These are phyloP conservation scores for Penicillium daleae DNA, from an alignment of 495 filamentous ascomycete genomes.

Conservation along the genomic window DNA sequence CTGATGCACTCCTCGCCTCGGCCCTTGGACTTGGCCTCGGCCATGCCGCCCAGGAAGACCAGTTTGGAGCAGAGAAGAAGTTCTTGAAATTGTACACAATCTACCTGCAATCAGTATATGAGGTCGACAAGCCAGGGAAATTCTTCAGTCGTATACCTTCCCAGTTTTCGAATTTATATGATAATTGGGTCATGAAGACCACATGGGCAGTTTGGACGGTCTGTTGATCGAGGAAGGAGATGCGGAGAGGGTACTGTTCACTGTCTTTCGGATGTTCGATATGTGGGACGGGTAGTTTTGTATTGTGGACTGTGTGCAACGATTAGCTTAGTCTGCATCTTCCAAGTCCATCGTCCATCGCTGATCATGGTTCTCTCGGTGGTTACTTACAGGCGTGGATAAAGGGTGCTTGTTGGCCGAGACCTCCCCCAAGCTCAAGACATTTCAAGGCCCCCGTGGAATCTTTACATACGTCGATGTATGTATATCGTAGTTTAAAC, in stretches of 20 bases:
- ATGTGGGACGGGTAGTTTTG: conserved; percentile 49
- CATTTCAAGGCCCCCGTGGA: conserved; percentile 42
- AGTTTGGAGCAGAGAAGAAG: conserved; percentile 46
- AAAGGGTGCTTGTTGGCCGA: conserved; percentile 47
- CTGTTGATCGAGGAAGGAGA: conserved; percentile 52
- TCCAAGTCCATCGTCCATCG: too few relatives aligned
- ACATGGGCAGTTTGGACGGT: conserved; percentile 47
- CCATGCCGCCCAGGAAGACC: conserved; percentile 48
- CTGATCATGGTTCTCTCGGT: background rate
- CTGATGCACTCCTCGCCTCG: conserved; percentile 55
- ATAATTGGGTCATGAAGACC: conserved; percentile 47
- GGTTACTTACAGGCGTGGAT: conserved; percentile 46
- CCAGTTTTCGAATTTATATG: conserved; percentile 52
- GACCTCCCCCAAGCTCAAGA: conserved; percentile 45
- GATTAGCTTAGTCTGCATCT: background rate
- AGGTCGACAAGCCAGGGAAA: background rate
- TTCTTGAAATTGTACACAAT: conserved; percentile 44
- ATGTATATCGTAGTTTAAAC: conserved; percentile 49
- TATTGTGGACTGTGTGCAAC: conserved; percentile 38
- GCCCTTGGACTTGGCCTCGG: conserved; percentile 52
- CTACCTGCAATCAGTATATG: conserved; percentile 2
- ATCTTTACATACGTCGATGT: conserved; percentile 50
- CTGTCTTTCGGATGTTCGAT: conserved; percentile 48
- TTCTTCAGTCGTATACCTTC: conserved; percentile 34
- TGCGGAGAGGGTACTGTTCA: conserved; percentile 40